Conservation (phyloP, 2,329 filamentous ascomycete genomes). For the Aspergillus ustus region DNA sequence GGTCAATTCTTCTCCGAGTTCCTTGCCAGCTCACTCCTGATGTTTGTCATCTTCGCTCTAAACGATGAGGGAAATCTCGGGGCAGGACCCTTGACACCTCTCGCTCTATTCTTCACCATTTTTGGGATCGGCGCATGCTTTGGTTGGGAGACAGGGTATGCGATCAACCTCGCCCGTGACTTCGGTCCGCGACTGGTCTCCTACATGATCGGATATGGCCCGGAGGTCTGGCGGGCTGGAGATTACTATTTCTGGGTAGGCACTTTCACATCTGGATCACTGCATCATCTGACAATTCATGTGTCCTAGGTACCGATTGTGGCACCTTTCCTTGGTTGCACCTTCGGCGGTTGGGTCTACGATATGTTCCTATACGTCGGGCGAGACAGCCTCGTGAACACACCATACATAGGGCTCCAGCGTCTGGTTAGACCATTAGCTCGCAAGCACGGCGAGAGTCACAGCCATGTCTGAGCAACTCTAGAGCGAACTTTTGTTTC, state of each 20-base stretch:
- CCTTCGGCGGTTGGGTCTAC: conserved; percentile 69
- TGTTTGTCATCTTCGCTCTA: conserved; percentile 74
- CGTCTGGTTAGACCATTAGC: conserved; percentile 46
- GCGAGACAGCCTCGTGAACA: conserved; percentile 68
- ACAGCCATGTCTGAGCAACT: not conserved
- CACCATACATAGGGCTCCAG: conserved; percentile 66
- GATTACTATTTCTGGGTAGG: conserved; percentile 74
- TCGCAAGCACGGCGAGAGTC: conserved; percentile 62
- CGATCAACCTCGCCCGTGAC: conserved; percentile 74
- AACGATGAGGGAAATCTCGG: conserved; percentile 56
- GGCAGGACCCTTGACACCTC: conserved; percentile 61
- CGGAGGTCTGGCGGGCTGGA: conserved; percentile 68
- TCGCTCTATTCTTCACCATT: conserved; percentile 72
- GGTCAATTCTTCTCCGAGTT: conserved; percentile 75
- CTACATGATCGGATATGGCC: conserved; percentile 70
- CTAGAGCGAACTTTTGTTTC: not conserved
- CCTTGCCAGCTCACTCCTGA: conserved; percentile 67
- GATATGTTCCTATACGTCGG: conserved; percentile 72
- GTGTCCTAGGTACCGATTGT: conserved; percentile 68
- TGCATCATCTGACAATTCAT: not conserved
- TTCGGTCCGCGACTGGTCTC: conserved; percentile 71
- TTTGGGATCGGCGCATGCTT: conserved; percentile 75
- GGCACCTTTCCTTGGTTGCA: conserved; percentile 67
- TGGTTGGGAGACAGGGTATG: conserved; percentile 77
- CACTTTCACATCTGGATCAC: not conserved